Conservation (phyloP, 148 eudicot species). For the Salicornia ramosissima region DNA sequence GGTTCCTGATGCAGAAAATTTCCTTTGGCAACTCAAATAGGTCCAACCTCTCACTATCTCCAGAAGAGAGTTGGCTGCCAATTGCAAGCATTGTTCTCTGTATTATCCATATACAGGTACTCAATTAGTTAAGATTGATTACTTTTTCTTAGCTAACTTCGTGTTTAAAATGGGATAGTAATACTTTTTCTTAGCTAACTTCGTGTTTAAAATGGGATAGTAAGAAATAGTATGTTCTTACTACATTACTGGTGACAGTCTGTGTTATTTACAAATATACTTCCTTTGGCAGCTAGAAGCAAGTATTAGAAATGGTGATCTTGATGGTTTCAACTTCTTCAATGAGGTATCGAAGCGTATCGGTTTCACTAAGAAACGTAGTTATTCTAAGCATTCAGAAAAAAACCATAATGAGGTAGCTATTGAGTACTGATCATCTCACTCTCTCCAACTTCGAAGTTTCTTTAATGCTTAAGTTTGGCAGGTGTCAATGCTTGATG, state of each 20-base stretch:
- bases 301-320: conserved; percentile 67
- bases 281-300: conserved; percentile 68
- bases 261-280: not conserved
- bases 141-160: not conserved
- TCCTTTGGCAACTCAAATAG: conserved; percentile 31
- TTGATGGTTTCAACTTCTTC: conserved; percentile 51
- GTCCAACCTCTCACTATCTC: conserved; percentile 71
- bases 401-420: conserved; percentile 36
- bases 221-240: not conserved
- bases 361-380: conserved; percentile 36
- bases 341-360: conserved; percentile 35
- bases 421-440: not conserved
- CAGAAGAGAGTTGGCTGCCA: conserved; percentile 96
- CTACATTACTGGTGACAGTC: not conserved
- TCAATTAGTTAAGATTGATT: not conserved
- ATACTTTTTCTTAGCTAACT: not conserved
- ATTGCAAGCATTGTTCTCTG: conserved; percentile 81
- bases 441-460: not conserved
- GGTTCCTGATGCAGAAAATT: not conserved
- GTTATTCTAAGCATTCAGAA: conserved; percentile 8
- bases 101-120: conserved; percentile 81
- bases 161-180: not conserved
- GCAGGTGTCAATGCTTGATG: not conserved
- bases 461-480: not conserved
- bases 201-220: not conserved